These are phyloP conservation scores for Phylloporus arenicola DNA, from an alignment of 768 basidiomycete species.

Conservation along the genomic window DNA sequence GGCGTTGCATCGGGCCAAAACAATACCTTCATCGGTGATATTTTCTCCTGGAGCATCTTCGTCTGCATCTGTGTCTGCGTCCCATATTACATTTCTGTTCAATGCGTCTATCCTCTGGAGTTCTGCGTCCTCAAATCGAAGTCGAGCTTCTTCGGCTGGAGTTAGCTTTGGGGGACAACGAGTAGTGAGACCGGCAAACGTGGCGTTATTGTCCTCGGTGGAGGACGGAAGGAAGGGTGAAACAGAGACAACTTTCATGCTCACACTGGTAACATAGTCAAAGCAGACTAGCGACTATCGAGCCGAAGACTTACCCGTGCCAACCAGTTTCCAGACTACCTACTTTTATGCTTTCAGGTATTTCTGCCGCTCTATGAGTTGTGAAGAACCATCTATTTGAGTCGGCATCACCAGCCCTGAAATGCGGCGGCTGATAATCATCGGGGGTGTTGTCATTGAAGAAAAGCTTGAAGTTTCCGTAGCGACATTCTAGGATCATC, in stretches of 20 bases:
- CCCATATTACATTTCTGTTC: conserved; percentile 61
- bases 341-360: conserved; percentile 67
- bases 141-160: conserved; percentile 51
- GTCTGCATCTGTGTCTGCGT: conserved; percentile 51
- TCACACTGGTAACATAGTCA: conserved; percentile 43
- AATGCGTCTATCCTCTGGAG: conserved; percentile 59
- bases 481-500: conserved; percentile 57
- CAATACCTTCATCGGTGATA: conserved; percentile 22
- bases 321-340: conserved; percentile 67
- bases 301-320: conserved; percentile 50
- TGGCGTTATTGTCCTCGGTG: conserved; percentile 51
- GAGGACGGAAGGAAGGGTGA: conserved; percentile 66
- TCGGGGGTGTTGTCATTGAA: conserved; percentile 75
- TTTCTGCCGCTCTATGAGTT: conserved; percentile 67
- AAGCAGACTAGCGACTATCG: neutral
- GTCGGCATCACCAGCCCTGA: conserved; percentile 64
- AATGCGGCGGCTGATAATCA: conserved; percentile 82
- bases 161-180: conserved; percentile 39
- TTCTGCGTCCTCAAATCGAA: conserved; percentile 51
- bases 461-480: conserved; percentile 83
- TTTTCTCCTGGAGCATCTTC: conserved; percentile 58
- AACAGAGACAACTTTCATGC: conserved; percentile 67
- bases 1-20: conserved; percentile 21
- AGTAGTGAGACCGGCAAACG: conserved; percentile 45
- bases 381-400: conserved; percentile 77